A percentile compares a stretch with the other conserved stretches of the same genome.
Evolutionary conservation across 495 filamentous ascomycete genomes (phyloP).

Genomic region (Daldinia grandis): DNA sequence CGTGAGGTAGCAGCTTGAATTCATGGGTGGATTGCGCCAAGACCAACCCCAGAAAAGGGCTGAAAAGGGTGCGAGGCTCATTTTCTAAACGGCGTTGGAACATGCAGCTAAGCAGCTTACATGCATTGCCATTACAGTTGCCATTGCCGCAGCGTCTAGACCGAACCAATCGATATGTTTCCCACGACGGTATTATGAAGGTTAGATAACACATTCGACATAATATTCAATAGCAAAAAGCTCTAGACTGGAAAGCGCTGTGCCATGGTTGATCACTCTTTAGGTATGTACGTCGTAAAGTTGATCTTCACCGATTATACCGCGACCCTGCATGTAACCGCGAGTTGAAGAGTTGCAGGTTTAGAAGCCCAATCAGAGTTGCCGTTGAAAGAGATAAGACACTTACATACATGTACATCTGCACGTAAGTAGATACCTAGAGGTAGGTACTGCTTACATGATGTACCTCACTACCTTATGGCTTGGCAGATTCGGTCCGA

Average conservation of each 20-base stretch:
- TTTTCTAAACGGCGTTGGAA: not conserved
- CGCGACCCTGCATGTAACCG: not conserved
- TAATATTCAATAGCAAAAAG: not conserved
- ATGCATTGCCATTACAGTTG: not conserved
- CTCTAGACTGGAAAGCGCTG: not conserved
- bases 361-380: not conserved
- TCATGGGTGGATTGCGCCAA: conserved; percentile 15
- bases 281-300: not conserved
- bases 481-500: conserved; percentile 41
- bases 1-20: not conserved
- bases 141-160: not conserved
- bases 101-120: not conserved
- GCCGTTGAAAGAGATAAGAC: not conserved
- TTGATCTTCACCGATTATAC: not conserved
- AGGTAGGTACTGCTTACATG: not conserved
- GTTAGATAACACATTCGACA: not conserved
- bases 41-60: conserved; percentile 30
- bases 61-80: conserved; percentile 17
- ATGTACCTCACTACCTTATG: conserved; percentile 1
- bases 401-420: not conserved
- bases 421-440: not conserved
- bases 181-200: not conserved
- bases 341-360: not conserved
- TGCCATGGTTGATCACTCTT: not conserved
- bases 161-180: not conserved